phyloP scores from a whole-genome alignment of 345 rosid genomes.

The Gynandropsis gynandra region DNA sequence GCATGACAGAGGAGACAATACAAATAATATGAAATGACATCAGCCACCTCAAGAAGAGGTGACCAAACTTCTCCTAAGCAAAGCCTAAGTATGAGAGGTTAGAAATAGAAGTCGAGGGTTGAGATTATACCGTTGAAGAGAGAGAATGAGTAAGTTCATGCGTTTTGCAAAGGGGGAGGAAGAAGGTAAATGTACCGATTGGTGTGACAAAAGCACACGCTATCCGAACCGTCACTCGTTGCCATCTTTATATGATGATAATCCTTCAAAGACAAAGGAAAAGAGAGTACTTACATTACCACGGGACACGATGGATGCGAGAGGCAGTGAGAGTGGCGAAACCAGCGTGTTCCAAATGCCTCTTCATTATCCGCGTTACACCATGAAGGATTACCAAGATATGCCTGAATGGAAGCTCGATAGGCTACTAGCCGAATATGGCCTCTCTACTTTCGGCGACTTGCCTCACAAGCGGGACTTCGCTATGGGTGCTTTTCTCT shows the following conservation, averaged over 20 bases:
- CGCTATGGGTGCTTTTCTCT: conserved; percentile 66
- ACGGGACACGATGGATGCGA: conserved; percentile 14
- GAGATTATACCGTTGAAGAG: too few relatives aligned
- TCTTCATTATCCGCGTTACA: conserved; percentile 54
- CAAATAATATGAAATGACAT: too few relatives aligned
- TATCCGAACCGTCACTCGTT: conserved; percentile 9
- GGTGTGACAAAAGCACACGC: conserved; percentile 26
- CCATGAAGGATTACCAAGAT: conserved; percentile 41
- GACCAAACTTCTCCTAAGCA: too few relatives aligned
- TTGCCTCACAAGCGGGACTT: conserved; percentile 45
- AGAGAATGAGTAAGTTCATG: too few relatives aligned
- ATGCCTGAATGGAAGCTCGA: conserved; percentile 65
- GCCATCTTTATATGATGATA: conserved; percentile 11
- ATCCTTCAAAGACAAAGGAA: neutral
- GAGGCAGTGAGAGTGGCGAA: conserved; percentile 15
- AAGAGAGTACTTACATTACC: neutral
- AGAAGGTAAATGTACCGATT: conserved; percentile 27
- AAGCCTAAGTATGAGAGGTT: too few relatives aligned
- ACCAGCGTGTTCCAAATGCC: conserved; percentile 43
- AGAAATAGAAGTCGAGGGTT: too few relatives aligned
- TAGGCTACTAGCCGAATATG: conserved; percentile 44
- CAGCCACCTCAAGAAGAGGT: too few relatives aligned
- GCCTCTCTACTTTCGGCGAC: conserved; percentile 39
- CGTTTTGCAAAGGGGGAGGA: conserved; percentile 15
- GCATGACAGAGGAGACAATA: too few relatives aligned